phyloP scores from a whole-genome alignment of 768 basidiomycete species.

The Russula sp. region DNA sequence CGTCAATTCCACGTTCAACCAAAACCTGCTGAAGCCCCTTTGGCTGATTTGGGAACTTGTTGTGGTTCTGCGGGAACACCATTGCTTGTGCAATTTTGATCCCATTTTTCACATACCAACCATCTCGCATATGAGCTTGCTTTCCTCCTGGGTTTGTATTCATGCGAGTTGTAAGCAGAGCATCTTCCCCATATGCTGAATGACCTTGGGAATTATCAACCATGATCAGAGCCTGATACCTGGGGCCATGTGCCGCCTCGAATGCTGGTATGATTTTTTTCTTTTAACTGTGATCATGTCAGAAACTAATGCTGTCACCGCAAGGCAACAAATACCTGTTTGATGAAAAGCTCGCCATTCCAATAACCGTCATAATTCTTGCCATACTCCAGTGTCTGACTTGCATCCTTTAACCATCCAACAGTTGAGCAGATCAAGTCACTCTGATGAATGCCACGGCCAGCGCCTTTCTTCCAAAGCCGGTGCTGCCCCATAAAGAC shows the following conservation, averaged over 20 bases:
- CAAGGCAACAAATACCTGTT: conserved; percentile 27
- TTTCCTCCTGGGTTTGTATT: conserved; percentile 35
- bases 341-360: conserved; percentile 30
- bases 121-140: conserved; percentile 30
- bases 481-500: conserved; percentile 30
- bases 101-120: conserved; percentile 28
- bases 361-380: conserved; percentile 39
- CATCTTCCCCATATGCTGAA: conserved; percentile 33
- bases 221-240: conserved; percentile 32
- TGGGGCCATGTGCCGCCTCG: conserved; percentile 17
- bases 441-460: conserved; percentile 32
- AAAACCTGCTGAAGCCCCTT: no score
- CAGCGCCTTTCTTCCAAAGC: conserved; percentile 34
- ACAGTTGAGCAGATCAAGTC: conserved; percentile 30
- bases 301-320: no score
- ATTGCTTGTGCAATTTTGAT: no score
- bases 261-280: conserved; percentile 24
- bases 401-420: conserved; percentile 22
- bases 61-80: no score
- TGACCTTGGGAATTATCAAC: conserved; percentile 40
- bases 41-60: no score
- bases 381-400: conserved; percentile 32
- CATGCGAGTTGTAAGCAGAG: conserved; percentile 31
- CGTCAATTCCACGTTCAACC: no score
- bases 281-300: no score